These are phyloP conservation scores for Moniliella sp. DNA, from an alignment of 1,284 basidiomycete genomes.

Conservation along the genomic window DNA sequence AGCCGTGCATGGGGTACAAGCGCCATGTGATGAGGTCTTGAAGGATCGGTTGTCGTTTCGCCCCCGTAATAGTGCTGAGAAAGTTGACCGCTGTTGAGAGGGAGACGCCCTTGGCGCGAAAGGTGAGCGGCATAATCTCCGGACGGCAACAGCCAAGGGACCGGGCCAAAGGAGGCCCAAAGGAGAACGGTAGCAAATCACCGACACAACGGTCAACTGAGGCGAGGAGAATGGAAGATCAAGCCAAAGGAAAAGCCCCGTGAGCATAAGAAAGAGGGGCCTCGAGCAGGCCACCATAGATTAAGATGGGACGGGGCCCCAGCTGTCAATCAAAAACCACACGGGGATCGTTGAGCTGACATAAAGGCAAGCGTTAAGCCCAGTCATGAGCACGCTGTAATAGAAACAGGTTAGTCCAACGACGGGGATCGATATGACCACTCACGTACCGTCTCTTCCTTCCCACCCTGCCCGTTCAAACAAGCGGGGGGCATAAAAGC, in stretches of 20 bases:
- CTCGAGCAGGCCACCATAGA: slow-evolving; percentile 67
- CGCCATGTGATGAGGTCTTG: neutral
- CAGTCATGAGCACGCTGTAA: slow-evolving; percentile 2
- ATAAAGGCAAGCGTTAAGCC: slow-evolving; percentile 44
- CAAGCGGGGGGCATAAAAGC: no score
- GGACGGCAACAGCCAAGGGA: no score
- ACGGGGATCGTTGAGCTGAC: slow-evolving; percentile 40
- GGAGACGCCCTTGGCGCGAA: slow-evolving; percentile 55
- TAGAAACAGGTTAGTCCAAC: no score
- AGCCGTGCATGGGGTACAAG: neutral
- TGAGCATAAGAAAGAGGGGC: slow-evolving; percentile 50
- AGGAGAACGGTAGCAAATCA: no score
- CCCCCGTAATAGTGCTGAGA: slow-evolving; percentile 66
- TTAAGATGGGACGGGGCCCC: slow-evolving; percentile 66
- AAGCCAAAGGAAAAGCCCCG: slow-evolving; percentile 79
- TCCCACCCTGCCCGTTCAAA: no score
- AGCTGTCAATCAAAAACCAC: slow-evolving; percentile 82
- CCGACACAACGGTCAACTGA: no score
- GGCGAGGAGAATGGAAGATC: no score
- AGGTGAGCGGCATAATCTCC: slow-evolving; percentile 45
- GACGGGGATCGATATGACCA: no score
- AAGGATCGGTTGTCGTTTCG: slow-evolving; percentile 47
- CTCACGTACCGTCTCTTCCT: no score
- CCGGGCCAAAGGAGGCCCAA: no score
- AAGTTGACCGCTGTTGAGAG: slow-evolving; percentile 14